Evolutionary conservation across 2,329 filamentous ascomycete genomes (phyloP).

Genomic region (Verticillium nonalfalfae): DNA sequence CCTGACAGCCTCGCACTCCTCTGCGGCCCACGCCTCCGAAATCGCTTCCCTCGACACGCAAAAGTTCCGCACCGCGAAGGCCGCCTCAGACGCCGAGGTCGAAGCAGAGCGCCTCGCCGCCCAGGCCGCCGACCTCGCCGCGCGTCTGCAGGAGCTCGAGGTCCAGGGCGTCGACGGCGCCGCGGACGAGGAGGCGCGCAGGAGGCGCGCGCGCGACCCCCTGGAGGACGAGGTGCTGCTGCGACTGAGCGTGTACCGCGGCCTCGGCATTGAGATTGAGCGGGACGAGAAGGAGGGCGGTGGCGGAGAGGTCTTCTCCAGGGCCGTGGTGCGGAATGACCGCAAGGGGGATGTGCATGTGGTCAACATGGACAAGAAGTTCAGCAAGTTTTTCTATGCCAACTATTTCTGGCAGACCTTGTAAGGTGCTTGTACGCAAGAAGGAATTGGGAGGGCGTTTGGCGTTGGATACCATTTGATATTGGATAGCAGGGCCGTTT

Average conservation of each 20-base stretch:
- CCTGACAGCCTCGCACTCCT: slow-evolving; percentile 67
- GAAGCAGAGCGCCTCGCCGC: slow-evolving; percentile 87
- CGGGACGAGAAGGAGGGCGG: slow-evolving; percentile 66
- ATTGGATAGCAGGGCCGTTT: background rate
- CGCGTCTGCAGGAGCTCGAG: slow-evolving; percentile 75
- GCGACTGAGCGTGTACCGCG: slow-evolving; percentile 85
- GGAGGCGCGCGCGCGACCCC: slow-evolving; percentile 28
- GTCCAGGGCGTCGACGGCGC: slow-evolving; percentile 77
- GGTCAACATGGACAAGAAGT: slow-evolving; percentile 88
- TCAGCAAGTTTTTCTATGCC: slow-evolving; percentile 85
- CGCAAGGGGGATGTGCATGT: slow-evolving; percentile 89
- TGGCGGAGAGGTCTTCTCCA: slow-evolving; percentile 50
- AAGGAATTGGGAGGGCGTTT: background rate
- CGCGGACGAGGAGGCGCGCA: slow-evolving; percentile 21
- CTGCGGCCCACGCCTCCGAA: slow-evolving; percentile 71
- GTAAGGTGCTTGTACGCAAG: slow-evolving; percentile 25
- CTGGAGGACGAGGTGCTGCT: slow-evolving; percentile 62
- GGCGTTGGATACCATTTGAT: background rate
- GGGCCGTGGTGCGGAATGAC: slow-evolving; percentile 79
- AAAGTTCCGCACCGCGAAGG: slow-evolving; percentile 93
- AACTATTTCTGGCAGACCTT: slow-evolving; percentile 95
- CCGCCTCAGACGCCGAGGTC: slow-evolving; percentile 81
- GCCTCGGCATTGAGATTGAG: slow-evolving; percentile 84
- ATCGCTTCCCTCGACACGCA: slow-evolving; percentile 86
- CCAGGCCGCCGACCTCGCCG: slow-evolving; percentile 69